Base-by-base conservation (phyloP, 2,329 filamentous ascomycete species). In the Calonectria ilicicola region DNA sequence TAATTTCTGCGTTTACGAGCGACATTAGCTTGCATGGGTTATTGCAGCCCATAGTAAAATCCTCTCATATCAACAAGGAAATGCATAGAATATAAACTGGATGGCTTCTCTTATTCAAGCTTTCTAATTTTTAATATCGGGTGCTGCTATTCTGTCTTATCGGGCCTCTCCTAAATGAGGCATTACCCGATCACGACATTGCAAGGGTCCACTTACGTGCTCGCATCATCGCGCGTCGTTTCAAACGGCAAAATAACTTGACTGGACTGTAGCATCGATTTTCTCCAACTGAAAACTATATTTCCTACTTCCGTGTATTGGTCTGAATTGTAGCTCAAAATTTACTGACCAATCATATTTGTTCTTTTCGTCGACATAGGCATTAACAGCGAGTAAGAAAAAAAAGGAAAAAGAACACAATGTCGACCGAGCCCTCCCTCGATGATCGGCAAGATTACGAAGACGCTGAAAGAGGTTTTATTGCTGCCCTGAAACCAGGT, bases 381-480 rank as follows among this genome's bases (percentile, higher is more conserved):
- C n/a, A 12, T 3, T 2, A 27, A 9, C 6, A 9, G 6, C 32
- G 10, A 5, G 9, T 12, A 9, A 14, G 10, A 35, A 10, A 3
- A 35, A 35, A 10, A 35, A 12, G 12, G 10, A 5, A 35, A 35
- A 14, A 35, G 10, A 14, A 35, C 29, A 21, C 38, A 27, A 63
- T 63, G 58, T 46, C 38, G 19, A 46, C 26, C 4, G 23, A 46
- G 19, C 58, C 58, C 15, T 42, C 38, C 5, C 40, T 63, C 2
- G 40, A 63, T 19, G 58, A 63, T 26, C 38, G 38, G 23, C 38
- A 46, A 63, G 58, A 63, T 14, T 46, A 46, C 6, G 40, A 63
- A 46, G 58, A 63, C 21, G 58, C 58, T 17, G 38, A 46, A 46
- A 63, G 40, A 46, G 66, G 66, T 17, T 69, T 69, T 23, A 53